phyloP scores from a whole-genome alignment of 345 rosid genomes.

The Orychophragmus violaceus region DNA sequence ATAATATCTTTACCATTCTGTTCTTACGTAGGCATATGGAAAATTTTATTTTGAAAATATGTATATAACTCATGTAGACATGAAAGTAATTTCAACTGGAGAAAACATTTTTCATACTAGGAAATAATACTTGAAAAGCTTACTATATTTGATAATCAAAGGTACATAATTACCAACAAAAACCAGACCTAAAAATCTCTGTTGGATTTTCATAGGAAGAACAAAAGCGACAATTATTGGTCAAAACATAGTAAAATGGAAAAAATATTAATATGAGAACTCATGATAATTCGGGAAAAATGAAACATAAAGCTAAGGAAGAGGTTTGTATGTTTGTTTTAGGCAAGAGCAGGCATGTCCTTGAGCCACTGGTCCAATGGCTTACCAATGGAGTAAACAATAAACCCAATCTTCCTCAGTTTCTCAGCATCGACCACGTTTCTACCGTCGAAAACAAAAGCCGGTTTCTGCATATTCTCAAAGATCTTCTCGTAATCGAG shows the following conservation, averaged over 20 bases:
- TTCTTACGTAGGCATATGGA: too few relatives aligned
- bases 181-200: not conserved
- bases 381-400: conserved; percentile 88
- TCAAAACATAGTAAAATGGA: too few relatives aligned
- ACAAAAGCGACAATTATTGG: conserved; percentile 7
- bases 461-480: conserved; percentile 88
- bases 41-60: not conserved
- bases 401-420: conserved; percentile 85
- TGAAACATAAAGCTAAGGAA: not conserved
- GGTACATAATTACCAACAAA: not conserved
- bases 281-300: conserved; percentile 3
- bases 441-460: conserved; percentile 83
- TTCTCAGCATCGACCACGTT: conserved; percentile 52
- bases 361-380: conserved; percentile 88
- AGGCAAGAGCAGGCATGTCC: conserved; percentile 94
- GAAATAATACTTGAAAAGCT: not conserved
- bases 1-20: too few relatives aligned
- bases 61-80: not conserved
- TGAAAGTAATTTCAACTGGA: not conserved
- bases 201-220: not conserved
- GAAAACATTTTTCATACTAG: not conserved
- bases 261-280: too few relatives aligned
- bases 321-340: conserved; percentile 21
- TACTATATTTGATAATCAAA: not conserved
- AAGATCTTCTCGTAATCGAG: conserved; percentile 70